Evolutionary conservation across 78 protist species (phyloP).

Genomic region (Dictyostelium firmibasis): DNA sequence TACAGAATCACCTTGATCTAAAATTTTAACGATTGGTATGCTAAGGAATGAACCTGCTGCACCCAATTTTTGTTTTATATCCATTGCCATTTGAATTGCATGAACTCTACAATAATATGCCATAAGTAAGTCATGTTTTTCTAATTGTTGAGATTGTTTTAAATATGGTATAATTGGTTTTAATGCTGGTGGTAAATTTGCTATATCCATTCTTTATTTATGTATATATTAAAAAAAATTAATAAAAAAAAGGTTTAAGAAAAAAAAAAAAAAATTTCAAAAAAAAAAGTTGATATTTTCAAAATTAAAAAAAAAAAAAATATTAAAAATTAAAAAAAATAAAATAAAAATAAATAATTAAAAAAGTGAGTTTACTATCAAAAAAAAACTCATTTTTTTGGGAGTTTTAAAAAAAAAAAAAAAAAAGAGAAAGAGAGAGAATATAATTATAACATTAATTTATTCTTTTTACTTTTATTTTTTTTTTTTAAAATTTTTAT

Average conservation of each 20-base stretch:
- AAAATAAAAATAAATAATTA: background rate
- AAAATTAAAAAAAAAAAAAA: background rate
- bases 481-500: background rate
- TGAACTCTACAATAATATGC: slow-evolving; percentile 72
- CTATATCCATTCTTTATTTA: background rate
- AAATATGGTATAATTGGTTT: slow-evolving; percentile 53
- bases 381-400: background rate
- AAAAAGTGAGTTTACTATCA: background rate
- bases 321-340: background rate
- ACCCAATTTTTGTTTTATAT: slow-evolving; percentile 40
- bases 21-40: slow-evolving; percentile 31
- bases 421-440: background rate
- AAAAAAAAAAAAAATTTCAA: background rate
- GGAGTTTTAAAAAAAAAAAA: background rate
- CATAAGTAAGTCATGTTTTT: slow-evolving; percentile 59
- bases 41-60: slow-evolving; percentile 12
- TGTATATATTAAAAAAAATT: too few relatives aligned
- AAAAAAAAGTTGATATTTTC: background rate
- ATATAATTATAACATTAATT: too few relatives aligned
- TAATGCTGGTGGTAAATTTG: slow-evolving; percentile 53
- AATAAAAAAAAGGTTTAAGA: too few relatives aligned
- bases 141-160: slow-evolving; percentile 69
- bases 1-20: slow-evolving; percentile 42
- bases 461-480: background rate
- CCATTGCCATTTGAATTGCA: slow-evolving; percentile 53